Evolutionary conservation across 441 rosid species (phyloP).

Genomic region (Corymbia citriodora): DNA sequence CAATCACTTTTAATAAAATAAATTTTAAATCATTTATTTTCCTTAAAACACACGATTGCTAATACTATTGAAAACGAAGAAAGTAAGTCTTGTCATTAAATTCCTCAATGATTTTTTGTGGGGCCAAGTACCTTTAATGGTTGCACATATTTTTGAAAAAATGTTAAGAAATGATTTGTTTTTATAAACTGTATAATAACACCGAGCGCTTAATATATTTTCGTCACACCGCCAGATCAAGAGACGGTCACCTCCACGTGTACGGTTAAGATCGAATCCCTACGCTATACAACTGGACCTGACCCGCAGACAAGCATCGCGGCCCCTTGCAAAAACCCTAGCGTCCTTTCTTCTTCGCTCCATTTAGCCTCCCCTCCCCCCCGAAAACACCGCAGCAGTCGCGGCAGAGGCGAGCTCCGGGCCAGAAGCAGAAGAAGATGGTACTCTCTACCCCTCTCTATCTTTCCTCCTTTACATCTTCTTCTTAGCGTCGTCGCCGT

Average conservation of each 20-base stretch:
- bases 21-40: too few relatives aligned
- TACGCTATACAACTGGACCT: neutral
- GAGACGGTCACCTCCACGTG: neutral
- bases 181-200: neutral
- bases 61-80: neutral
- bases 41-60: accelerated
- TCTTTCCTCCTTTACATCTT: neutral
- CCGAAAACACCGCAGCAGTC: neutral
- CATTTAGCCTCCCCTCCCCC: neutral
- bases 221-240: neutral
- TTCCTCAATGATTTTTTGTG: neutral
- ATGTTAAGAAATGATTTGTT: neutral
- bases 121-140: neutral
- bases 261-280: neutral
- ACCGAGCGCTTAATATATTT: neutral
- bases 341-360: neutral
- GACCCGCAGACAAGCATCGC: neutral
- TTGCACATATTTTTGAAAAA: neutral
- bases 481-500: neutral
- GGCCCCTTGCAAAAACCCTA: neutral
- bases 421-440: neutral
- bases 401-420: neutral
- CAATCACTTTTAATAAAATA: too few relatives aligned
- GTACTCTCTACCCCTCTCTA: neutral
- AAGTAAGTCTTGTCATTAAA: accelerated